phyloP scores from a whole-genome alignment of 2,329 filamentous ascomycete species.

The Aspergillus fumigatiaffinis region DNA sequence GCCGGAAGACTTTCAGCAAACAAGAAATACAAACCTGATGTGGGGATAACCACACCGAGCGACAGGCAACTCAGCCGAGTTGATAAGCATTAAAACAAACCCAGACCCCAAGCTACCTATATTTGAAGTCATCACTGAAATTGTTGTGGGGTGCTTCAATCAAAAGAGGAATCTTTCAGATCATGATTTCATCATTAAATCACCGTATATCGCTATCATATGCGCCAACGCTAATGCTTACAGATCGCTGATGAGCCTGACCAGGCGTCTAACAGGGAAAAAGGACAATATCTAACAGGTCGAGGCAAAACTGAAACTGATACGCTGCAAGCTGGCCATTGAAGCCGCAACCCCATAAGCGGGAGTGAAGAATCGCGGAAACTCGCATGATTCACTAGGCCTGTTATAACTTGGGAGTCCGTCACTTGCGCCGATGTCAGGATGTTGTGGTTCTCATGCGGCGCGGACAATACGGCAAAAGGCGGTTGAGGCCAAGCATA shows the following conservation, averaged over 20 bases:
- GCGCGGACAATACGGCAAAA: background rate
- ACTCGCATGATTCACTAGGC: background rate
- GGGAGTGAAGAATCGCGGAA: background rate
- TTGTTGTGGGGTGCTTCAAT: background rate
- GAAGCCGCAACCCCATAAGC: background rate
- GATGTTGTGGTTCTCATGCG: background rate
- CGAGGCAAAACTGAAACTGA: background rate
- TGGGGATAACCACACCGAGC: background rate
- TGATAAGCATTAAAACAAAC: background rate
- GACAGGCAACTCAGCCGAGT: slow-evolving; percentile 10
- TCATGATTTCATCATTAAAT: background rate
- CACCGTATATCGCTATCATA: background rate
- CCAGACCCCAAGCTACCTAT: background rate
- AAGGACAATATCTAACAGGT: background rate
- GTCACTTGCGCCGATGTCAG: background rate
- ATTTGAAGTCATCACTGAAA: slow-evolving; percentile 1
- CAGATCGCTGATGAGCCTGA: background rate
- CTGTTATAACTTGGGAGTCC: background rate
- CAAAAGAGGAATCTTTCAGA: background rate
- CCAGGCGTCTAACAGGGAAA: background rate
- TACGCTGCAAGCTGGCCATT: background rate
- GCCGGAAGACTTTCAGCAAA: background rate
- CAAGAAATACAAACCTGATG: background rate
- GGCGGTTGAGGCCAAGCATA: background rate
- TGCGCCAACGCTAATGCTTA: slow-evolving; percentile 11